A percentile compares a stretch with the other conserved stretches of the same genome.
phyloP scores from a whole-genome alignment of 2,329 filamentous ascomycete genomes.

The Xylariaceae sp. region DNA sequence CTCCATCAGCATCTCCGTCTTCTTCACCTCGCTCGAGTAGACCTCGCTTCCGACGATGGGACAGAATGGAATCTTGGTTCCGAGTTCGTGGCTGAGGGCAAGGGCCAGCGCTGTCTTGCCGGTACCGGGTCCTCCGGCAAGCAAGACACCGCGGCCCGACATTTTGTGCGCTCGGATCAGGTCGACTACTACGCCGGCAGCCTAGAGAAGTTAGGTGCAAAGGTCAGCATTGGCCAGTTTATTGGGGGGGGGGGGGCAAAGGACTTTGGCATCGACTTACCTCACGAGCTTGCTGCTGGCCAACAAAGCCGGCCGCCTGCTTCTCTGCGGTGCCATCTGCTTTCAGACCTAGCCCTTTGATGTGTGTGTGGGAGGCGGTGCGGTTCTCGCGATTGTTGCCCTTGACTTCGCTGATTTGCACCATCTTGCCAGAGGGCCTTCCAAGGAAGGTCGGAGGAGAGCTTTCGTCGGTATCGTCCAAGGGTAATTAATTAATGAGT shows the following conservation, averaged over 20 bases:
- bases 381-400: slow-evolving; percentile 91
- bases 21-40: slow-evolving; percentile 97
- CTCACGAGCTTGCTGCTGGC: slow-evolving; percentile 82
- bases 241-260: background rate
- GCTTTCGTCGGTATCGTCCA: too few species aligned
- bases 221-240: slow-evolving; percentile 12
- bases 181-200: slow-evolving; percentile 92
- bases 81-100: slow-evolving; percentile 92
- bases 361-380: slow-evolving; percentile 95
- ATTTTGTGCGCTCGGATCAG: slow-evolving; percentile 95
- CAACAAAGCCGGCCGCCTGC: slow-evolving; percentile 78
- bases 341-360: slow-evolving; percentile 87
- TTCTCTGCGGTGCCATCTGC: slow-evolving; percentile 79
- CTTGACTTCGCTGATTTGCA: slow-evolving; percentile 91
- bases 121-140: slow-evolving; percentile 91
- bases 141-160: slow-evolving; percentile 86
- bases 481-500: too few species aligned
- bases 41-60: slow-evolving; percentile 97
- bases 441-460: slow-evolving; percentile 1
- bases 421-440: slow-evolving; percentile 51
- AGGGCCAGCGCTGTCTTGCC: slow-evolving; percentile 96
- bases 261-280: slow-evolving; percentile 38
- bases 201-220: slow-evolving; percentile 42
- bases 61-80: slow-evolving; percentile 97
- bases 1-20: slow-evolving; percentile 98